These are phyloP conservation scores for Pleurostoma richardsiae DNA, from an alignment of 2,329 filamentous ascomycete genomes.

Conservation along the genomic window DNA sequence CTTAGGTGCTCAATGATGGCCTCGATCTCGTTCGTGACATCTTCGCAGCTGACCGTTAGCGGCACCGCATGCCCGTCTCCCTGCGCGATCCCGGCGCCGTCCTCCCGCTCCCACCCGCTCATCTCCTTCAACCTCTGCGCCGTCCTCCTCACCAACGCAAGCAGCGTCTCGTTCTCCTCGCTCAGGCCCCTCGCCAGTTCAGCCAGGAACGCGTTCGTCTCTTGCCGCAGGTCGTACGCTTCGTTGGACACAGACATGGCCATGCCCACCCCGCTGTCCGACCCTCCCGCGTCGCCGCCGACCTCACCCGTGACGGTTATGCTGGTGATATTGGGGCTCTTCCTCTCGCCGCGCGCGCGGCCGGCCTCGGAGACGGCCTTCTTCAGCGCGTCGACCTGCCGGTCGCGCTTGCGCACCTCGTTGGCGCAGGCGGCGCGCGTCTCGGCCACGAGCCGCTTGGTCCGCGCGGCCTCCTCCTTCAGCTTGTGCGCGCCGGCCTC, in stretches of 20 bases:
- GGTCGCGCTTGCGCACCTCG: constrained; percentile 84
- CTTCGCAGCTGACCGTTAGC: constrained; percentile 43
- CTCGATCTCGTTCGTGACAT: constrained; percentile 72
- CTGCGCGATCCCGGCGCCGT: constrained; percentile 4
- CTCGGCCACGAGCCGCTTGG: constrained; percentile 76
- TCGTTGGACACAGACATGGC: constrained; percentile 34
- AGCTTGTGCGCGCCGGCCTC: constrained; percentile 71
- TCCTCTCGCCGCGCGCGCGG: constrained; percentile 53
- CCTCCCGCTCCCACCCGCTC: constrained; percentile 48
- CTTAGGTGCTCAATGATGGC: constrained; percentile 75
- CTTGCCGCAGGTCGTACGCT: constrained; percentile 68
- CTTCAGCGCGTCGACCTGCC: constrained; percentile 85
- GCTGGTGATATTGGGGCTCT: constrained; percentile 48
- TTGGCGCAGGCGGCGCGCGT: constrained; percentile 83
- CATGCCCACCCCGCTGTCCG: constrained; percentile 8
- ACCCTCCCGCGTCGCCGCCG: constrained; percentile 27
- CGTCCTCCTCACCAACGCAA: constrained; percentile 66
- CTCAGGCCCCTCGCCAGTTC: constrained; percentile 77
- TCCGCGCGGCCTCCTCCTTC: constrained; percentile 75
- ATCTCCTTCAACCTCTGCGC: constrained; percentile 67
- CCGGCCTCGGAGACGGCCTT: constrained; percentile 72
- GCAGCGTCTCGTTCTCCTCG: constrained; percentile 84
- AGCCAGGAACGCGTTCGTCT: constrained; percentile 89
- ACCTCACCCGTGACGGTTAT: constrained; percentile 53
- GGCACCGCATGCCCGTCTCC: constrained; percentile 19